Conservation (phyloP, 2,329 filamentous ascomycete species). For the Microsporum ferrugineum region DNA sequence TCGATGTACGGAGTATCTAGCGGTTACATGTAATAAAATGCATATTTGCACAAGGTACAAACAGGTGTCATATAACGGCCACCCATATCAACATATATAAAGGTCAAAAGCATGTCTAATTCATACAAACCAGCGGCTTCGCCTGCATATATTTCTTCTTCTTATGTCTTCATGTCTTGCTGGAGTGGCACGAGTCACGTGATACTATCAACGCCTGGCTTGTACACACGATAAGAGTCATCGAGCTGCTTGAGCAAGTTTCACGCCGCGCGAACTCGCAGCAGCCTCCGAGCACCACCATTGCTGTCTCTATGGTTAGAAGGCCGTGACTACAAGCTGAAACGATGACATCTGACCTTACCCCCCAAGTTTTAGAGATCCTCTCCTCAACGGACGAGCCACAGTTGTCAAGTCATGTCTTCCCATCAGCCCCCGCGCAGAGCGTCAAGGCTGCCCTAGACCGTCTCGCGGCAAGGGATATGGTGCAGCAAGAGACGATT, state of each 20-base stretch:
- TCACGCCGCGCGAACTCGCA: not conserved
- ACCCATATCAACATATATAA: too few species aligned
- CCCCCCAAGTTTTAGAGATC: constrained; percentile 53
- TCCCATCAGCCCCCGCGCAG: constrained; percentile 54
- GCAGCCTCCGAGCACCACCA: not conserved
- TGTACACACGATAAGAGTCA: not conserved
- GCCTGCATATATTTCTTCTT: not conserved
- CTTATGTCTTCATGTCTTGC: too few species aligned
- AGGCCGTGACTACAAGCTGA: constrained; percentile 6
- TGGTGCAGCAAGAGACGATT: constrained; percentile 75
- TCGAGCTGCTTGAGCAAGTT: not conserved
- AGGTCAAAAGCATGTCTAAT: too few species aligned
- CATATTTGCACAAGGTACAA: too few species aligned
- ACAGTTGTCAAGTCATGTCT: constrained; percentile 57
- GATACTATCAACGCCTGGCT: not conserved
- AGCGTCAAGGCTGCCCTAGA: constrained; percentile 80
- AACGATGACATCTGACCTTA: constrained; percentile 45
- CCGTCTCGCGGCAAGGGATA: constrained; percentile 68
- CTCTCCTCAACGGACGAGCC: constrained; percentile 51
- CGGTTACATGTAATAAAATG: too few species aligned
- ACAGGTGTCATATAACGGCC: too few species aligned
- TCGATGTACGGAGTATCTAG: too few species aligned
- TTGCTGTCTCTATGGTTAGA: not conserved
- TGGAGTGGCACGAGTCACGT: not conserved
- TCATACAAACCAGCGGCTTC: too few species aligned